Percentiles rank a stretch among this genome's conserved stretches.
phyloP scores from a whole-genome alignment of 2,329 filamentous ascomycete species.

The Colletotrichum higginsianum region DNA sequence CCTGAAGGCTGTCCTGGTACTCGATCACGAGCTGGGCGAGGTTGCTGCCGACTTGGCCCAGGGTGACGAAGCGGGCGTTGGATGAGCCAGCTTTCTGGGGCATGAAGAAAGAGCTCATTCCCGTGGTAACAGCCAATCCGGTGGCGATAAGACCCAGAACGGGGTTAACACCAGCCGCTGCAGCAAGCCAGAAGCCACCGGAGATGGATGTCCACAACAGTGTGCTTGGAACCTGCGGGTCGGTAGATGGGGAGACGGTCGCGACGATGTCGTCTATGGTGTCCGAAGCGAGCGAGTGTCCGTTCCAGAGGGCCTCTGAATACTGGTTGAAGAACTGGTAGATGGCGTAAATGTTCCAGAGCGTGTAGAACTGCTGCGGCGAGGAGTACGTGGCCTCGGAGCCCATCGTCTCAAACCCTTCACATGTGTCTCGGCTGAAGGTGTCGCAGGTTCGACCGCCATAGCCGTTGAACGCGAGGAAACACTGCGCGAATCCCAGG shows the following conservation, averaged over 20 bases:
- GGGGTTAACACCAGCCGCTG: conserved; percentile 37
- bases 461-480: conserved; percentile 47
- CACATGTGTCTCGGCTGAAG: conserved; percentile 47
- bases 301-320: conserved; percentile 47
- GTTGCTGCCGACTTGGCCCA: conserved; percentile 46
- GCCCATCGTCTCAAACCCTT: conserved; percentile 41
- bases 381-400: conserved; percentile 44
- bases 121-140: conserved; percentile 34
- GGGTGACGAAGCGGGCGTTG: conserved; percentile 46
- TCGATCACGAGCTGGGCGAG: conserved; percentile 47
- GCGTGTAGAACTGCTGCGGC: conserved; percentile 47
- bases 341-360: conserved; percentile 49
- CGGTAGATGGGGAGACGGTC: conserved; percentile 46
- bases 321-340: conserved; percentile 51
- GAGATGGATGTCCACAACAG: conserved; percentile 45
- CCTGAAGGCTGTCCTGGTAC: conserved; percentile 45
- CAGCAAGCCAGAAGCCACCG: conserved; percentile 43
- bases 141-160: conserved; percentile 38
- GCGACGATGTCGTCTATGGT: conserved; percentile 48
- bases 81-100: conserved; percentile 38
- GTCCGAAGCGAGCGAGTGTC: conserved; percentile 46
- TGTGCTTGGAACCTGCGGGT: conserved; percentile 41
- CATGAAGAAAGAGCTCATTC: conserved; percentile 34
- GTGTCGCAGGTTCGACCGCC: conserved; percentile 47
- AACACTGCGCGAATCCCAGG: conserved; percentile 49